Evolutionary conservation across 208 protist genomes (phyloP), one percentile per base, ranked within the genome.

Genomic region (Angomonas deanei): DNA sequence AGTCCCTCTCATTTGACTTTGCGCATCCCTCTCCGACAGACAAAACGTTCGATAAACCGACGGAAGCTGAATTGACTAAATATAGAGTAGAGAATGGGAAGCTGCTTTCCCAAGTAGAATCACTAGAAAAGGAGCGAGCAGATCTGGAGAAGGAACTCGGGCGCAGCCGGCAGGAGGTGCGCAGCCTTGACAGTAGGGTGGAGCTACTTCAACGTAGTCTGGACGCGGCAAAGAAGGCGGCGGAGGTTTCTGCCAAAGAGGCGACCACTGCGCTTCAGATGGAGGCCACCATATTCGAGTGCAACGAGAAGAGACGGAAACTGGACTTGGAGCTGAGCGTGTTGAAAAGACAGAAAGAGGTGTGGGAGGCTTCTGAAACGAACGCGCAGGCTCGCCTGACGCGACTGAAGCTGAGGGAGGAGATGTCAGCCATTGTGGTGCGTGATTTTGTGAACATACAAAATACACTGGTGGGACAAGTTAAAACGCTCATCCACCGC

Each of bases 261-360:
- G 77, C 84, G 13, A 65, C 82, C 10, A 70, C 70, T 32, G 15
- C 86, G 11, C 78, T 74, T 34, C 76, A 84, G 21, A 72, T 88
- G 71, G 85, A 88, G 61, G 60, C 78, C 13, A 58, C 34, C 26
- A 56, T 91, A n/a, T 64, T 76, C 23, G 70, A 68, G 32, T 66
- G 76, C 0, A 67, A 75, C 42, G 28, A 60, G 17, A 76, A 64
- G 26, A 61, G 83, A 10, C 23, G 26, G 2, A 49, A 60, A 13
- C 48, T 72, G 17, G 63, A 57, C 1, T 10, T 34, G 4, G 48
- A 74, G 23, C 52, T 74, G n/a, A 64, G 69, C 1, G 13, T 47
- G 21, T 39, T 66, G 13, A 19, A 70, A 26, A 39, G 23, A 6
- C 52, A 54, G 15, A 27, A n/a, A n/a, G n/a, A n/a, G n/a, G n/a